These are phyloP conservation scores for Syzygium aromaticum DNA, from an alignment of 345 rosid genomes.

Conservation along the genomic window DNA sequence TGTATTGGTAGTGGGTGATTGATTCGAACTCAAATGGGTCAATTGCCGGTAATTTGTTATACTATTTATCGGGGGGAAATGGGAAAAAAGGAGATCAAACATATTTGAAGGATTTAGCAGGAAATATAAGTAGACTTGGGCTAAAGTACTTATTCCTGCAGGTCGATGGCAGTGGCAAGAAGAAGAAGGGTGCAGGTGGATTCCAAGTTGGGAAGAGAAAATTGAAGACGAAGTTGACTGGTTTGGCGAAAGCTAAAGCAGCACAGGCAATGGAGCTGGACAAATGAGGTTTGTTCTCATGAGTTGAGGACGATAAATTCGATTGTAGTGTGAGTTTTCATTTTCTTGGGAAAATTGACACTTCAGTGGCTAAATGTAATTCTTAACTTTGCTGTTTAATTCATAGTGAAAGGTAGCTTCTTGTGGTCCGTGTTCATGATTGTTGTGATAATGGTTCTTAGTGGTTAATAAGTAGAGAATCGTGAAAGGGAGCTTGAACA, in stretches of 20 bases:
- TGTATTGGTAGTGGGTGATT: not conserved
- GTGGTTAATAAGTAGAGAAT: not conserved
- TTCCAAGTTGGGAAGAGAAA: slow-evolving; percentile 87
- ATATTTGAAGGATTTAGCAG: not conserved
- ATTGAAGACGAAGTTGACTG: slow-evolving; percentile 73
- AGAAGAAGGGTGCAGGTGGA: slow-evolving; percentile 53
- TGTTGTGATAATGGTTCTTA: not conserved
- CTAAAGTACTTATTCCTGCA: slow-evolving; percentile 7
- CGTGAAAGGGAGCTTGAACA: not conserved
- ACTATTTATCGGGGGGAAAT: not conserved
- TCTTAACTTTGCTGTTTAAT: not conserved
- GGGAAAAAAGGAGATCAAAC: not conserved
- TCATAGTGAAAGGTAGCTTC: not conserved
- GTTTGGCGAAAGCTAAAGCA: slow-evolving; percentile 76
- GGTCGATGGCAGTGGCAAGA: slow-evolving; percentile 73
- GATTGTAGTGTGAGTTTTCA: not conserved
- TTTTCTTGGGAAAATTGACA: not conserved
- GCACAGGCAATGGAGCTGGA: slow-evolving; percentile 96
- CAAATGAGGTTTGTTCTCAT: slow-evolving; percentile 25
- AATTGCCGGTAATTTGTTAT: not conserved
- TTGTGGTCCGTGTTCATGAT: not conserved
- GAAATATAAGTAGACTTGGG: not conserved
- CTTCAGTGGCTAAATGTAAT: not conserved
- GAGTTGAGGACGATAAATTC: not conserved
- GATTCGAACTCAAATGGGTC: not conserved